A percentile compares a stretch with the other conserved stretches of the same genome.
Conservation (phyloP, 2,329 filamentous ascomycete genomes). For the Pseudogymnoascus sp. region DNA sequence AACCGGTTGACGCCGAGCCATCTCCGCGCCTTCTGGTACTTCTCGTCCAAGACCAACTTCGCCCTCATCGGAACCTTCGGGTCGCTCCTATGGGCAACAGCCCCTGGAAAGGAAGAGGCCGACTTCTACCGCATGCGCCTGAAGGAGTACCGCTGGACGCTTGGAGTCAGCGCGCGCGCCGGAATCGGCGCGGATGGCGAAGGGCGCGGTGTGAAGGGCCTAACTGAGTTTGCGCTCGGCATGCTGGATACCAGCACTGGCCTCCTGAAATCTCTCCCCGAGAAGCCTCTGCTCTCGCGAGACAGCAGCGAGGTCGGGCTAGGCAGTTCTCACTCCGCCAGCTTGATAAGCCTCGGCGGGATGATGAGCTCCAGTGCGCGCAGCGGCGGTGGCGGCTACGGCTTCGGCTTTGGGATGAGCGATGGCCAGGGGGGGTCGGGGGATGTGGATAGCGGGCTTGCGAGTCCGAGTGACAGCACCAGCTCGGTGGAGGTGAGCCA, state of each 20-base stretch:
- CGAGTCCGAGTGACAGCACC: slow-evolving; percentile 28
- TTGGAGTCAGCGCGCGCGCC: slow-evolving; percentile 75
- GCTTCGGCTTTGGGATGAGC: slow-evolving; percentile 19
- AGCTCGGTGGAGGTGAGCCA: slow-evolving; percentile 16
- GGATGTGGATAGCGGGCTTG: slow-evolving; percentile 23
- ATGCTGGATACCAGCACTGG: slow-evolving; percentile 67
- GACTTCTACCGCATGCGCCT: slow-evolving; percentile 84
- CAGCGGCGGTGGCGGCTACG: slow-evolving; percentile 18
- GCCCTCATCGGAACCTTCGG: slow-evolving; percentile 93
- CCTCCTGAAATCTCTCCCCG: slow-evolving; percentile 59
- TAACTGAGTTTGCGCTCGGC: slow-evolving; percentile 66
- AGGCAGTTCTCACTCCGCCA: neutral
- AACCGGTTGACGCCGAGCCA: slow-evolving; percentile 83
- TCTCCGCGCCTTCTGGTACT: slow-evolving; percentile 88
- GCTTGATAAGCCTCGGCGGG: neutral
- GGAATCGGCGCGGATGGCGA: slow-evolving; percentile 31
- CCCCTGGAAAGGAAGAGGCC: slow-evolving; percentile 77
- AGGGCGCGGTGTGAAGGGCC: slow-evolving; percentile 42
- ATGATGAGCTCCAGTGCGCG: slow-evolving; percentile 10
- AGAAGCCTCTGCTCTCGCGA: slow-evolving; percentile 59
- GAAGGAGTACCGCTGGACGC: slow-evolving; percentile 88
- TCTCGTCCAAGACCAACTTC: slow-evolving; percentile 82
- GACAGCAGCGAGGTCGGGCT: slow-evolving; percentile 28
- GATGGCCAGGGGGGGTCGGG: slow-evolving; percentile 11
- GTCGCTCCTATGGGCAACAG: slow-evolving; percentile 80